Evolutionary conservation across 176 grass and related monocot genomes (phyloP).

Genomic region (Ananas comosus): DNA sequence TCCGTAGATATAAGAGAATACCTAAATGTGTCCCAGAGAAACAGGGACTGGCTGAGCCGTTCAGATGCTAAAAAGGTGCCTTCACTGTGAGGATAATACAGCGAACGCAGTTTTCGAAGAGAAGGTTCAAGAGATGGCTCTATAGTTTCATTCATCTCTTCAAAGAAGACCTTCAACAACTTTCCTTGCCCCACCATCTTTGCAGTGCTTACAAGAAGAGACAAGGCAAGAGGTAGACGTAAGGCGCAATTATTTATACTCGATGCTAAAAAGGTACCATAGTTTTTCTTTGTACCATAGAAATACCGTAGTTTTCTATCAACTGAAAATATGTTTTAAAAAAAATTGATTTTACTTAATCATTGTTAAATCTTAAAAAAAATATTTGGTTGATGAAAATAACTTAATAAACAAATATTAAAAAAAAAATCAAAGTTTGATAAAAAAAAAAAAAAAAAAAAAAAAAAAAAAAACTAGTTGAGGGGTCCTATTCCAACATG

Average conservation of each 20-base stretch:
- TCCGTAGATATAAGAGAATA: slow-evolving; percentile 80
- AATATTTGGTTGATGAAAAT: too few species aligned
- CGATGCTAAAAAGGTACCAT: slow-evolving; percentile 1
- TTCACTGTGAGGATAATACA: slow-evolving; percentile 68
- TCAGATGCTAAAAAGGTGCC: slow-evolving; percentile 53
- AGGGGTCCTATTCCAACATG: too few species aligned
- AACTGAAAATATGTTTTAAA: too few species aligned
- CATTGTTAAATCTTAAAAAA: too few species aligned
- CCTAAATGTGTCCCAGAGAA: slow-evolving; percentile 89
- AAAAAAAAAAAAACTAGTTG: too few species aligned
- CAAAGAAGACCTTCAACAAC: slow-evolving; percentile 57
- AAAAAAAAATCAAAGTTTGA: too few species aligned
- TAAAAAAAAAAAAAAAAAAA: too few species aligned
- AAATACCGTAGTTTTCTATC: too few species aligned
- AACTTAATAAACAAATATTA: too few species aligned
- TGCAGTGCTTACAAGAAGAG: slow-evolving; percentile 63
- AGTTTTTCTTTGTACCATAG: too few species aligned
- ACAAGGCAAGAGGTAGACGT: slow-evolving; percentile 35
- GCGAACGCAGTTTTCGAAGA: slow-evolving; percentile 53
- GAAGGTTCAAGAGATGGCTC: slow-evolving; percentile 60
- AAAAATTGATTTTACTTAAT: too few species aligned
- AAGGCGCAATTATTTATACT: slow-evolving; percentile 24
- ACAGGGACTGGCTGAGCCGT: slow-evolving; percentile 56
- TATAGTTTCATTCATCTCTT: slow-evolving; percentile 38
- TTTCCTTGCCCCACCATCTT: slow-evolving; percentile 63